Evolutionary conservation across 1,284 basidiomycete species (phyloP).

Genomic region (Prillingera fragicola): DNA sequence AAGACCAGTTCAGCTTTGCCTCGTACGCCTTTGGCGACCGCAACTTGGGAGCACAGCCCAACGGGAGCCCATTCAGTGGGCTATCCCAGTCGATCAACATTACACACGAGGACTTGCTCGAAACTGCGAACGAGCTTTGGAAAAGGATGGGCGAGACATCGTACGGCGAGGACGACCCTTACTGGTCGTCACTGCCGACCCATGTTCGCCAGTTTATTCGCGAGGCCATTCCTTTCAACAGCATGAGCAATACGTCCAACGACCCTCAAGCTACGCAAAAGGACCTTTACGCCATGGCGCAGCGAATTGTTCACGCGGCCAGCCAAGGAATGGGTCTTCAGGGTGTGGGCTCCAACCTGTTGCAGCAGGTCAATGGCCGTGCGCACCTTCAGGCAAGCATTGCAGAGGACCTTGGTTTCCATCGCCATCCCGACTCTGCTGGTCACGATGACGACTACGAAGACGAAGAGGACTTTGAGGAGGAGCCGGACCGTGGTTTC

Average conservation of each 20-base stretch:
- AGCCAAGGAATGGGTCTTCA: constrained; percentile 53
- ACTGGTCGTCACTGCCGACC: constrained; percentile 56
- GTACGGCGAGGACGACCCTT: constrained; percentile 54
- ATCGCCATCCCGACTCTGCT: constrained; percentile 50
- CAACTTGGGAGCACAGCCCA: constrained; percentile 9
- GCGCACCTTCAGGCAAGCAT: constrained; percentile 32
- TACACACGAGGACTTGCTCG: constrained; percentile 47
- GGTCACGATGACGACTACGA: constrained; percentile 50
- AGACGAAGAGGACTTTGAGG: constrained; percentile 43
- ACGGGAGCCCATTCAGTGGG: constrained; percentile 30
- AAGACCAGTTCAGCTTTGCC: constrained; percentile 16
- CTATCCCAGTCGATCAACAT: constrained; percentile 37
- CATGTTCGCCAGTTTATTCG: constrained; percentile 56
- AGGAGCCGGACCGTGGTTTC: constrained; percentile 24
- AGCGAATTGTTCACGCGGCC: constrained; percentile 56
- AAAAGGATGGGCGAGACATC: constrained; percentile 48
- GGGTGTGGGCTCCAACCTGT: constrained; percentile 39
- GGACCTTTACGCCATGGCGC: constrained; percentile 62
- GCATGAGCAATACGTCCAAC: constrained; percentile 25
- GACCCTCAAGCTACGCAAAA: constrained; percentile 36
- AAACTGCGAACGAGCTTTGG: constrained; percentile 48
- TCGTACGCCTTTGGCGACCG: constrained; percentile 19
- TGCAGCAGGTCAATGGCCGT: constrained; percentile 30
- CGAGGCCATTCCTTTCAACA: constrained; percentile 53
- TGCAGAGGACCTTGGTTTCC: constrained; percentile 52